A percentile compares a stretch with the other conserved stretches of the same genome.
These are phyloP conservation scores for Psilocybe tampanensis DNA, from an alignment of 768 basidiomycete species.

Conservation along the genomic window DNA sequence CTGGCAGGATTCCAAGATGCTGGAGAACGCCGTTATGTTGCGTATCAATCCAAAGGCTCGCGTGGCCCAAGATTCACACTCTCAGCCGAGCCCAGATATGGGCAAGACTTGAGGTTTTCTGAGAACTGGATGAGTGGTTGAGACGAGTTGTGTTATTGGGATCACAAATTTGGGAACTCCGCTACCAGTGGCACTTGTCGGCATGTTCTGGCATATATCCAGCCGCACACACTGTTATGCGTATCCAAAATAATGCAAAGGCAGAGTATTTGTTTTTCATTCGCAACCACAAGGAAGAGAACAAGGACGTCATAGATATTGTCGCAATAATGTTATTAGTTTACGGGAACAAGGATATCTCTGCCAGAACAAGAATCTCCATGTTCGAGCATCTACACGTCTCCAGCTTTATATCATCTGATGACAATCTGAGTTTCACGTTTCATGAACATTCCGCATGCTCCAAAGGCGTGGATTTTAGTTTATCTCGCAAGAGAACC, in stretches of 20 bases:
- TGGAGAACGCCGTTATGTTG: neutral
- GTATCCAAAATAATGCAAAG: neutral
- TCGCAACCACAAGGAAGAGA: too few species aligned
- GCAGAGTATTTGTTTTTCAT: too few species aligned
- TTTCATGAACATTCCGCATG: too few species aligned
- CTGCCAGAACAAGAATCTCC: too few species aligned
- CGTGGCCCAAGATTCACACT: neutral
- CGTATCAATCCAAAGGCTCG: neutral
- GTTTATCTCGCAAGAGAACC: slow-evolving; percentile 5
- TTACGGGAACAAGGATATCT: too few species aligned
- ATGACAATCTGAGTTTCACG: too few species aligned
- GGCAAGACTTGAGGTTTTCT: slow-evolving; percentile 3
- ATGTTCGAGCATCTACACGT: too few species aligned
- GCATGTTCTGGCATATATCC: slow-evolving; percentile 12
- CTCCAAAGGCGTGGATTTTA: too few species aligned
- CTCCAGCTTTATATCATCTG: too few species aligned
- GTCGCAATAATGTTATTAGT: too few species aligned
- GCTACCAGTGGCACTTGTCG: slow-evolving; percentile 24
- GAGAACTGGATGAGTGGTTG: neutral
- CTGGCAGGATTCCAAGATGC: slow-evolving; percentile 4
- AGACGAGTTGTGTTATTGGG: slow-evolving; percentile 4
- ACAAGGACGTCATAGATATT: too few species aligned
- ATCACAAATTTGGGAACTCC: slow-evolving; percentile 26
- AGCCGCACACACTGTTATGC: neutral
- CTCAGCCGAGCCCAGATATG: slow-evolving; percentile 2